Percentiles rank a stretch among this genome's conserved stretches.
Evolutionary conservation across 2,329 filamentous ascomycete species (phyloP).

Genomic region (Pseudophaeomoniella oleicola): DNA sequence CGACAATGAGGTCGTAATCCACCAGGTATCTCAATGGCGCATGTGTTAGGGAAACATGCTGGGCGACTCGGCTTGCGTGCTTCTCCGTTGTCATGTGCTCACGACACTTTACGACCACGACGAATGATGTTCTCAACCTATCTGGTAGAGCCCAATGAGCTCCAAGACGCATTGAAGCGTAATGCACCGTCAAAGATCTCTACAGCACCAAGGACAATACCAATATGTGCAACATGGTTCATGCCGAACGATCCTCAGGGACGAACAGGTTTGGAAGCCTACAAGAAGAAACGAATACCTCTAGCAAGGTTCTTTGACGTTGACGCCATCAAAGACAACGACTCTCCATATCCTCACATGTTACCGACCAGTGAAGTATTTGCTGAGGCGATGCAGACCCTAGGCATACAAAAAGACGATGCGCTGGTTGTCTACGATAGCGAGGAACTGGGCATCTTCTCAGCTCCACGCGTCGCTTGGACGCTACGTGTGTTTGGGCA

Average conservation of each 20-base stretch:
- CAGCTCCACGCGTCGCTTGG: constrained; percentile 86
- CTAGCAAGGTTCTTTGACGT: constrained; percentile 91
- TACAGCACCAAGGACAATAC: constrained; percentile 68
- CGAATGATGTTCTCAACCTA: constrained; percentile 47
- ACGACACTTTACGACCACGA: too few species aligned
- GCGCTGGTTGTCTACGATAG: constrained; percentile 89
- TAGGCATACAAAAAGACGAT: constrained; percentile 79
- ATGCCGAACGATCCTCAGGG: constrained; percentile 70
- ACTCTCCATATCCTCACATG: constrained; percentile 92
- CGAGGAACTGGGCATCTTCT: constrained; percentile 84
- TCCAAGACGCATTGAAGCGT: constrained; percentile 66
- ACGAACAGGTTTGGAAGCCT: constrained; percentile 66
- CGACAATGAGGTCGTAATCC: too few species aligned
- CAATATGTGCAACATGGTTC: constrained; percentile 90
- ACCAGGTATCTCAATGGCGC: too few species aligned
- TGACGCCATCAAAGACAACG: constrained; percentile 76
- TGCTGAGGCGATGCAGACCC: constrained; percentile 70
- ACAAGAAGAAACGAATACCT: constrained; percentile 70
- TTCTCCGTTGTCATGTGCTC: too few species aligned
- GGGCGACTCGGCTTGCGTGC: too few species aligned
- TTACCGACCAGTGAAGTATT: constrained; percentile 70
- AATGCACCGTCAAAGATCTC: constrained; percentile 69
- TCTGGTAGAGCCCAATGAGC: constrained; percentile 70
- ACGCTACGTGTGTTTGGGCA: constrained; percentile 86
- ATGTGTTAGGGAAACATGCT: too few species aligned